These are phyloP conservation scores for Przewalskia tangutica DNA, from an alignment of 257 asterid species.

Conservation along the genomic window DNA sequence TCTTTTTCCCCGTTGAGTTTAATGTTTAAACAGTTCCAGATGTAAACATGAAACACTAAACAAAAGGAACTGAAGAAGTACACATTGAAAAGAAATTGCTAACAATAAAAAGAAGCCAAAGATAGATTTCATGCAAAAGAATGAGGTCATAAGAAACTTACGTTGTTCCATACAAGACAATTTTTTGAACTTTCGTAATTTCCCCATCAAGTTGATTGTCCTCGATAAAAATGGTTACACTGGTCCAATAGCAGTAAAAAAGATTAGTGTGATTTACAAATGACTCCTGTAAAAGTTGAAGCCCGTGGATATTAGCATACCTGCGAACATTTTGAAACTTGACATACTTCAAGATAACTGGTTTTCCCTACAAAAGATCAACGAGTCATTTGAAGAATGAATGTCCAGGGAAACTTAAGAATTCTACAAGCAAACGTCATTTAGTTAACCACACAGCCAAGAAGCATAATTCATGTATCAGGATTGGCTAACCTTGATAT, in stretches of 20 bases:
- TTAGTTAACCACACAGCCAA: background rate
- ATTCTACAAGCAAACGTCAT: background rate
- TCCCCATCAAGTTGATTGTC: constrained; percentile 88
- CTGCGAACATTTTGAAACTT: constrained; percentile 87
- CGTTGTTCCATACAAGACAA: constrained; percentile 82
- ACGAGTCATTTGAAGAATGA: background rate
- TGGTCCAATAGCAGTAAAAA: constrained; percentile 19
- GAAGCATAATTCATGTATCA: constrained; percentile 6
- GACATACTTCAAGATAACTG: constrained; percentile 58
- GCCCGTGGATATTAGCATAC: constrained; percentile 17
- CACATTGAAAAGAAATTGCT: background rate
- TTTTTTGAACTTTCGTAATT: constrained; percentile 73
- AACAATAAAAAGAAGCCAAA: background rate
- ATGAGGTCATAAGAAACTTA: constrained; percentile 36
- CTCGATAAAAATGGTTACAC: constrained; percentile 89
- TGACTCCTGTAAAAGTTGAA: background rate
- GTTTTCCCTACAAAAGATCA: constrained; percentile 46
- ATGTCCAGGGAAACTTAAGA: background rate
- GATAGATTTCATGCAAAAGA: background rate
- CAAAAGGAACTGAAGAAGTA: background rate
- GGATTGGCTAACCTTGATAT: constrained; percentile 62
- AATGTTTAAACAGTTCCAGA: background rate
- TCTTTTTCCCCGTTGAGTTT: background rate
- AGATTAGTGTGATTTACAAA: constrained; percentile 4
- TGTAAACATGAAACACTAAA: background rate